Evolutionary conservation across 2,329 filamentous ascomycete genomes (phyloP), one percentile per base, ranked within the genome.

Genomic region (Penicillium thymicola): DNA sequence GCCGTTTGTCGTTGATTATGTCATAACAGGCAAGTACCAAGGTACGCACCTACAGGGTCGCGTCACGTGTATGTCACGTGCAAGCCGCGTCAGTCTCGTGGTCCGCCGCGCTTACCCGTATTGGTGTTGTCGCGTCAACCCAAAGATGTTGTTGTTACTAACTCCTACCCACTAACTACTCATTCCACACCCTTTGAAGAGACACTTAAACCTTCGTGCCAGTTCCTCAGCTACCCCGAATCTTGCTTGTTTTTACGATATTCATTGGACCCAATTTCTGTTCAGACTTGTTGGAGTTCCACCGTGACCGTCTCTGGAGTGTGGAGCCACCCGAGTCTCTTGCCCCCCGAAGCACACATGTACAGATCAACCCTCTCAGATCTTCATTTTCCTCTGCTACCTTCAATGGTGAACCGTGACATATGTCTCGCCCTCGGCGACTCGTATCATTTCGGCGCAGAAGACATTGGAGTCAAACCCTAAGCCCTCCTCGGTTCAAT

Each of bases 391-490:
- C 79, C 78, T 88, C 86, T 67, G 73, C 71, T 65, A 65, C 67
- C 78, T 76, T 70, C 68, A 62, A 70, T 73, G 73, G 68, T 68
- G 71, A 73, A 71, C 53, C 70, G 66, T 65, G 70, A 70, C 64
- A 56, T 55, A 46, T 53, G 54, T 59, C 59, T 59, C 36, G 40
- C 66, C 62, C 53, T 63, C 60, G 59, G 62, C 61, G 59, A 63
- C 63, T 77, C 76, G 73, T 75, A 68, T 69, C 71, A 71, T 74
- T 78, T 53, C 57, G 47, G 77, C 76, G 83, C 82, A 84, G 87
- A 85, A 80, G 80, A 79, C 76, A 79, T 86, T 90, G 89, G 92
- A 92, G 65, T 89, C 92, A 96, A 96, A 96, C 92, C 92, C 92
- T 96, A 96, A 89, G 83, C 79, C 79, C 76, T 79, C 75, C 79